Evolutionary conservation across 495 filamentous ascomycete genomes (phyloP).

Genomic region (Xylona heveae): DNA sequence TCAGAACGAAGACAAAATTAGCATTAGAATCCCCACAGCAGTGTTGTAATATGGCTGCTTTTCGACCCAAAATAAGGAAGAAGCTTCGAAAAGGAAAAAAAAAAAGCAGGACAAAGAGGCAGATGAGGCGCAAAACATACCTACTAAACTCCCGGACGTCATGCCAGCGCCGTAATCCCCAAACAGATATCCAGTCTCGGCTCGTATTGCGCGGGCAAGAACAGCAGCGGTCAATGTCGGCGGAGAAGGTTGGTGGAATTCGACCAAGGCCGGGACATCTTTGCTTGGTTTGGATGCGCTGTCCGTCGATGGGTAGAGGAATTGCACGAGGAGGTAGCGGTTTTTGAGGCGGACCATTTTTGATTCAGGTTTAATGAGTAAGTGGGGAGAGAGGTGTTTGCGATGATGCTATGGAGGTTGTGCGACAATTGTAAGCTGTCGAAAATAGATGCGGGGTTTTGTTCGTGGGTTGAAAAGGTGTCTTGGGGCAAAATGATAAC

Average conservation of each 20-base stretch:
- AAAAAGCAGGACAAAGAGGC: constrained; percentile 2
- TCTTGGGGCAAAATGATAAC: too few species aligned
- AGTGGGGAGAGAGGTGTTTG: too few species aligned
- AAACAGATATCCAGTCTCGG: constrained; percentile 48
- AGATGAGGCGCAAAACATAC: constrained; percentile 25
- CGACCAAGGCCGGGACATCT: constrained; percentile 31
- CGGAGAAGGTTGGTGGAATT: constrained; percentile 57
- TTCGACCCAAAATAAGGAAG: constrained; percentile 3
- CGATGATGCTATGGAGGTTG: too few species aligned
- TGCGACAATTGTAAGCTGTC: too few species aligned
- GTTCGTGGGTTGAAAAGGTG: too few species aligned
- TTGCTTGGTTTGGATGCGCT: constrained; percentile 7
- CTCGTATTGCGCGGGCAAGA: constrained; percentile 44
- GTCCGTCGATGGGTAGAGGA: constrained; percentile 48
- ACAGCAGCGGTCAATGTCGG: constrained; percentile 37
- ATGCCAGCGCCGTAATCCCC: constrained; percentile 81
- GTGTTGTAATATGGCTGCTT: constrained; percentile 1
- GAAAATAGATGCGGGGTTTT: too few species aligned
- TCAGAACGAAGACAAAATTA: constrained; percentile 6
- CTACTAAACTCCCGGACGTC: constrained; percentile 33
- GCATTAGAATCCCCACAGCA: constrained; percentile 4
- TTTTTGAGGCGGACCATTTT: constrained; percentile 92
- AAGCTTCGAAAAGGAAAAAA: constrained; percentile 3
- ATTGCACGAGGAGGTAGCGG: constrained; percentile 79
- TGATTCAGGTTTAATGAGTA: too few species aligned